Conservation (phyloP, 75 land plant genomes). For the Pinus tabuliformis region DNA sequence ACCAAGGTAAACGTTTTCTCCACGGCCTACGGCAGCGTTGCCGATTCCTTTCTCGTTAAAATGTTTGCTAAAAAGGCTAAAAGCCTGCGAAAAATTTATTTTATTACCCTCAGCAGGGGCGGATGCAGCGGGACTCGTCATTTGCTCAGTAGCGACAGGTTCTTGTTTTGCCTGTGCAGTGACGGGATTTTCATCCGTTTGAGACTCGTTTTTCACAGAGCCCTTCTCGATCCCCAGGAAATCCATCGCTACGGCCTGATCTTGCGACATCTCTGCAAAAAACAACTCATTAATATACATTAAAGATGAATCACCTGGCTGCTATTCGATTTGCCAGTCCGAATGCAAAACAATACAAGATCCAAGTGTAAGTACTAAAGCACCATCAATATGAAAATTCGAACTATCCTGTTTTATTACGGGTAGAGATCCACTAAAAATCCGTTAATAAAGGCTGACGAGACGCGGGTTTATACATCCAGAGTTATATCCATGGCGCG, state of each 20-base stretch:
- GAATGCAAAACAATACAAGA: too few relatives aligned
- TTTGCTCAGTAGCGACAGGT: neutral
- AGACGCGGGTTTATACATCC: too few relatives aligned
- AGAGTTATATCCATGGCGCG: too few relatives aligned
- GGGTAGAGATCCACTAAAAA: too few relatives aligned
- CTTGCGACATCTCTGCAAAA: constrained; percentile 1
- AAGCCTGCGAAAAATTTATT: neutral
- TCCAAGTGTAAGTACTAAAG: too few relatives aligned
- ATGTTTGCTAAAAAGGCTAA: neutral
- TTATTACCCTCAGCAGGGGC: neutral
- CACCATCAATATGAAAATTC: too few relatives aligned
- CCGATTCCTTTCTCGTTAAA: neutral
- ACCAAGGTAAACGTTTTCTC: neutral
- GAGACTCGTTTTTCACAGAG: neutral
- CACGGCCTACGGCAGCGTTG: neutral
- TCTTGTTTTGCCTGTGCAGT: neutral
- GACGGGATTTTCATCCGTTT: neutral
- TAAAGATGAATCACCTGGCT: neutral
- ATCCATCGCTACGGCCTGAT: constrained; percentile 5
- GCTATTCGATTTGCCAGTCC: too few relatives aligned
- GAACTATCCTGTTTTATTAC: too few relatives aligned
- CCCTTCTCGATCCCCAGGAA: constrained; percentile 4
- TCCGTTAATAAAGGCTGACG: too few relatives aligned
- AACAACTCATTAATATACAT: neutral
- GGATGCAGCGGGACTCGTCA: neutral